A percentile compares a stretch with the other conserved stretches of the same genome.
These are phyloP conservation scores for Lolium multiflorum DNA, from an alignment of 176 grass and related monocot genomes.

Conservation along the genomic window DNA sequence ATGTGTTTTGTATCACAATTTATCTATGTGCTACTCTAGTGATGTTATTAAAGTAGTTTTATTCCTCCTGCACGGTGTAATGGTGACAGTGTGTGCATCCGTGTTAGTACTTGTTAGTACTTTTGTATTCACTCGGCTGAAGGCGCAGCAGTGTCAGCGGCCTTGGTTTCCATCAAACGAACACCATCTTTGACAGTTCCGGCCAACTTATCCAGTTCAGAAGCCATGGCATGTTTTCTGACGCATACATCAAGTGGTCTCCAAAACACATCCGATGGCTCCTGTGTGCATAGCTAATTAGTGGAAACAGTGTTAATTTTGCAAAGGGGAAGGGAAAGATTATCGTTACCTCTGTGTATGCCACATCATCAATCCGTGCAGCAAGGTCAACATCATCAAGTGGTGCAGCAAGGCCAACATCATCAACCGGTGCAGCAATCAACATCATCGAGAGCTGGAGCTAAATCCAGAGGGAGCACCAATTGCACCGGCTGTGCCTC, in stretches of 20 bases:
- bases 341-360: not conserved
- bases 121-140: too few relatives aligned
- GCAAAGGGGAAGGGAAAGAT: not conserved
- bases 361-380: conserved; percentile 3
- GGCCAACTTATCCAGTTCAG: not conserved
- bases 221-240: not conserved
- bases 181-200: too few relatives aligned
- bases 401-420: too few relatives aligned
- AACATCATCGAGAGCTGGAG: not conserved
- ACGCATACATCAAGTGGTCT: not conserved
- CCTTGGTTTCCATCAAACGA: too few relatives aligned
- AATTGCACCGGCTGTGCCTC: not conserved
- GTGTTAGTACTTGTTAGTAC: too few relatives aligned
- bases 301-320: not conserved
- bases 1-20: too few relatives aligned
- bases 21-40: too few relatives aligned
- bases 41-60: too few relatives aligned
- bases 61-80: too few relatives aligned
- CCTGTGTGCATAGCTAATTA: not conserved
- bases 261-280: too few relatives aligned
- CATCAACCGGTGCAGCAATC: not conserved
- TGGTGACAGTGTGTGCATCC: too few relatives aligned
- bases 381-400: not conserved
- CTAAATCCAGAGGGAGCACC: not conserved
- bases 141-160: too few relatives aligned